Evolutionary conservation across 73 alveolate genomes (phyloP).

Genomic region (Tetrahymena thermophila): DNA sequence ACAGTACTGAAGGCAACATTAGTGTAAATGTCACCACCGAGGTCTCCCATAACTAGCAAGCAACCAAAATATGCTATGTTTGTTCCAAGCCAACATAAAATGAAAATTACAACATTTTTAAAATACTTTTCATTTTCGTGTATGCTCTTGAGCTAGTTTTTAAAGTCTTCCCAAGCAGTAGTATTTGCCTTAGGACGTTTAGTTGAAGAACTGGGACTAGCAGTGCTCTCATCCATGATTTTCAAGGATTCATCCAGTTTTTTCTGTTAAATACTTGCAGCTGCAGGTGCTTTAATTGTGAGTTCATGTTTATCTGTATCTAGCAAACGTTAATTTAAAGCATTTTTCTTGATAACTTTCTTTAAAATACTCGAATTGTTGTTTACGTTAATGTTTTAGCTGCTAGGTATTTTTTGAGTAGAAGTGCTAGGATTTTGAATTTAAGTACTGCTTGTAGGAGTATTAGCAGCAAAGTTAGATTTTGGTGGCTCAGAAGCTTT

Average conservation of each 20-base stretch:
- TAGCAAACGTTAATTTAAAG: neutral
- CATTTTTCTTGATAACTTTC: neutral
- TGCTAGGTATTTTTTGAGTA: neutral
- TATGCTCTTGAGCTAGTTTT: neutral
- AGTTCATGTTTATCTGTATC: neutral
- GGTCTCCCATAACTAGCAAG: neutral
- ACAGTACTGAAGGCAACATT: neutral
- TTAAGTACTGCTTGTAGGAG: neutral
- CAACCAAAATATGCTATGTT: neutral
- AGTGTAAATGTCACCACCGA: neutral
- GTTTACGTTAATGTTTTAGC: neutral
- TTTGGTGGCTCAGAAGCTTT: neutral
- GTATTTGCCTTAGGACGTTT: neutral
- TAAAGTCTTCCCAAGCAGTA: neutral
- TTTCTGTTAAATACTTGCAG: neutral
- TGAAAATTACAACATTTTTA: neutral
- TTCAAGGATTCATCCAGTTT: neutral
- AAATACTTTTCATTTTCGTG: neutral
- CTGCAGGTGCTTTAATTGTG: neutral
- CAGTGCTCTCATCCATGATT: neutral
- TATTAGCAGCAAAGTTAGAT: neutral
- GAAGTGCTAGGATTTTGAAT: neutral
- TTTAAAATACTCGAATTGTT: neutral
- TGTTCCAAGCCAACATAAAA: neutral
- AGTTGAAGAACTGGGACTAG: neutral